Percentiles rank a stretch among this genome's conserved stretches.
Conservation (phyloP, 768 basidiomycete genomes). For the Albatrellus ellisii region DNA sequence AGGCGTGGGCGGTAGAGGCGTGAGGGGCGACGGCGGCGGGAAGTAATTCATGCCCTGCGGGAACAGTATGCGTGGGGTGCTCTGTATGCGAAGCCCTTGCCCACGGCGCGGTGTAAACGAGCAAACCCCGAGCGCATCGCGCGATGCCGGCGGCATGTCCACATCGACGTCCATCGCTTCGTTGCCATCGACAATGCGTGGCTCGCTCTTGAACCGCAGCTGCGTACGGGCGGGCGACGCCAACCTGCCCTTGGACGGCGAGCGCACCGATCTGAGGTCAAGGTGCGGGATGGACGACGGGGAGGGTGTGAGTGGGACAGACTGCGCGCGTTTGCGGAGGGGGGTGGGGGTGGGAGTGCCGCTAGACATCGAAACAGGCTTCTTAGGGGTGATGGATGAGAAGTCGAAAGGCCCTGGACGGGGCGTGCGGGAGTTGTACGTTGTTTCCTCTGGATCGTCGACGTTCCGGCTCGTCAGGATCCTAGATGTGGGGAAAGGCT, state of each 20-base stretch:
- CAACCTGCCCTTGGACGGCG: conserved; percentile 3
- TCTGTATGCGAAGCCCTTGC: neutral
- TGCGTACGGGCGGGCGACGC: conserved; percentile 5
- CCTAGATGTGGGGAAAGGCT: neutral
- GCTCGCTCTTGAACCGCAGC: conserved; percentile 13
- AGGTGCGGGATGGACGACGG: neutral
- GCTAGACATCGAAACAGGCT: neutral
- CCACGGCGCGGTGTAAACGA: neutral
- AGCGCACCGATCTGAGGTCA: conserved; percentile 7
- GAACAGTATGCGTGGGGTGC: neutral
- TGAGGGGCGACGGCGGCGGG: neutral
- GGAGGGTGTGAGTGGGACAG: conserved; percentile 8
- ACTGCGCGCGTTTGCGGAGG: conserved; percentile 9
- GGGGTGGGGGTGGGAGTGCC: neutral
- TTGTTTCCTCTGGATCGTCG: neutral
- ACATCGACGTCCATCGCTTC: neutral
- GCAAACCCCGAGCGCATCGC: neutral
- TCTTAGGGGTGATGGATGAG: conserved; percentile 1
- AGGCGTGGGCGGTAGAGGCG: neutral
- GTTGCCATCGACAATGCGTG: conserved; percentile 2
- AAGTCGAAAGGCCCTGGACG: conserved; percentile 13
- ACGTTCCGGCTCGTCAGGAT: neutral
- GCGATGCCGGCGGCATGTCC: neutral
- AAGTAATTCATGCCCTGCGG: no score
- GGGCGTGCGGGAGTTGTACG: no score